phyloP scores from a whole-genome alignment of 768 basidiomycete species.

The Mycena polygramma region DNA sequence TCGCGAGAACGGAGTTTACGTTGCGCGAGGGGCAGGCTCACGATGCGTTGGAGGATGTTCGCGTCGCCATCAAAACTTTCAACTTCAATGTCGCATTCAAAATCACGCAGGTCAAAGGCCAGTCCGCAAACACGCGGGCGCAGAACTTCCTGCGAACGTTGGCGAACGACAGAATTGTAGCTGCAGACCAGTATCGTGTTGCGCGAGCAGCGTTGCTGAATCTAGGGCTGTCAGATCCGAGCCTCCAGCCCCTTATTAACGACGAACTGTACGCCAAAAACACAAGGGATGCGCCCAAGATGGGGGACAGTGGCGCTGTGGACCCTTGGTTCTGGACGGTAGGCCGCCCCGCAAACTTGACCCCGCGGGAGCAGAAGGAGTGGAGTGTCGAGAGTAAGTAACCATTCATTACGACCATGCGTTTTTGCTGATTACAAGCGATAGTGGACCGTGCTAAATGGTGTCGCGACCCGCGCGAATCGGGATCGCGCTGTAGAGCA shows the following conservation, averaged over 20 bases:
- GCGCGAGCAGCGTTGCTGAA: neutral
- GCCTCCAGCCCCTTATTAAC: constrained; percentile 37
- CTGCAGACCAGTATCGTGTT: neutral
- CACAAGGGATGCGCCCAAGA: constrained; percentile 26
- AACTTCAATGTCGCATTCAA: constrained; percentile 3
- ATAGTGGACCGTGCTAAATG: constrained; percentile 45
- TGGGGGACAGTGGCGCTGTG: constrained; percentile 37
- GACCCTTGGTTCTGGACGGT: constrained; percentile 45
- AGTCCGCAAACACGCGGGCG: neutral
- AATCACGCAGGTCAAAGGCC: neutral
- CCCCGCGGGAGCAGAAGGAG: constrained; percentile 33
- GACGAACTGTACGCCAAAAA: constrained; percentile 39
- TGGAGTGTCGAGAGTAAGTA: constrained; percentile 44
- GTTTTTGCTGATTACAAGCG: neutral
- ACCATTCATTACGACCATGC: neutral
- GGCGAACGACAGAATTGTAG: neutral
- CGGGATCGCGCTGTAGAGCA: constrained; percentile 44
- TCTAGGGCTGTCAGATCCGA: constrained; percentile 13
- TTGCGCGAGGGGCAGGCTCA: constrained; percentile 6
- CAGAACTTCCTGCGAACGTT: neutral
- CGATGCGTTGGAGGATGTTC: constrained; percentile 5
- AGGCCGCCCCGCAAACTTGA: constrained; percentile 33
- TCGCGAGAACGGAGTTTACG: neutral
- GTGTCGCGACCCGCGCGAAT: constrained; percentile 44
- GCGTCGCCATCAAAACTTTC: neutral